A percentile compares a stretch with the other conserved stretches of the same genome.
Conservation (phyloP, 2,329 filamentous ascomycete genomes). For the Rhytidhysteron rufulum region DNA sequence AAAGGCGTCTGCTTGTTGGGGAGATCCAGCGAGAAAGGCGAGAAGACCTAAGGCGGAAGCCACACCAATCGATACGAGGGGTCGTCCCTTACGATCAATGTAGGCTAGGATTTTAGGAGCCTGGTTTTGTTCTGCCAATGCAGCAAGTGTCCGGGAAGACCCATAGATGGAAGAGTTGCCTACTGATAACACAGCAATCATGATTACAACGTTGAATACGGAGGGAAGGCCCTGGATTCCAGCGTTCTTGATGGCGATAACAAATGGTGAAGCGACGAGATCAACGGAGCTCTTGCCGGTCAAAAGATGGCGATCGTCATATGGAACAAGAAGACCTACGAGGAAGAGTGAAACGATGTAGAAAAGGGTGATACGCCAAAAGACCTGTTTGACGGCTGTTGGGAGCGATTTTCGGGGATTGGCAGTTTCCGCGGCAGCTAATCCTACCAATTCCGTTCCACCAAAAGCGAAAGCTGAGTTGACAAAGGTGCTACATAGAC, state of each 20-base stretch:
- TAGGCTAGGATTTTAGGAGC: conserved; percentile 57
- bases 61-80: conserved; percentile 52
- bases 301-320: conserved; percentile 62
- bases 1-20: conserved; percentile 48
- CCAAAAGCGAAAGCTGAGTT: conserved; percentile 73
- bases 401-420: conserved; percentile 82
- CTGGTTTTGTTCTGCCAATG: conserved; percentile 73
- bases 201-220: conserved; percentile 92
- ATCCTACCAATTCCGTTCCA: conserved; percentile 72
- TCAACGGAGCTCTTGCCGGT: conserved; percentile 56
- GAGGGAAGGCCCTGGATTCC: conserved; percentile 78
- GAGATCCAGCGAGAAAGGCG: conserved; percentile 51
- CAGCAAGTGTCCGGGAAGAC: conserved; percentile 83
- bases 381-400: conserved; percentile 89
- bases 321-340: conserved; percentile 78
- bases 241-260: conserved; percentile 84
- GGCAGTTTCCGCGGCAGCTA: conserved; percentile 73
- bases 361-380: conserved; percentile 86
- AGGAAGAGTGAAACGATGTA: conserved; percentile 80
- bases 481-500: conserved; percentile 74
- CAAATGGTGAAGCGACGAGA: conserved; percentile 80
- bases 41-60: conserved; percentile 57
- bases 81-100: conserved; percentile 59
- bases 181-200: conserved; percentile 84
- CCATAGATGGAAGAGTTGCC: conserved; percentile 91